Evolutionary conservation across 2,329 filamentous ascomycete genomes (phyloP), one percentile per base, ranked within the genome.

Genomic region (Pezicula neosporulosa): DNA sequence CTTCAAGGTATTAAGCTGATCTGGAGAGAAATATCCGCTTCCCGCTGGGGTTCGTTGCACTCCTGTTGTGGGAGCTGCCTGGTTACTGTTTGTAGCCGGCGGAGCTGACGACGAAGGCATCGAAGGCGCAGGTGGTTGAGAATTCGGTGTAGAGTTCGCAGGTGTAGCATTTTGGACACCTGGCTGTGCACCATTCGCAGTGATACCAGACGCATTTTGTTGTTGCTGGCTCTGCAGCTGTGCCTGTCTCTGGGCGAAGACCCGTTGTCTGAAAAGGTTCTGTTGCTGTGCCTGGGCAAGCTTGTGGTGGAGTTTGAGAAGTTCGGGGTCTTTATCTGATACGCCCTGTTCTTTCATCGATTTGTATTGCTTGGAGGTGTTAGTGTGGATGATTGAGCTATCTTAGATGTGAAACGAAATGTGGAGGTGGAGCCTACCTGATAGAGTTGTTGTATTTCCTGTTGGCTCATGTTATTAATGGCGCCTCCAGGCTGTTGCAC

Each of bases 301-400:
- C 54, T 95, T 84, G 55, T 87, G 83, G 49, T 90, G 86, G 30
- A 85, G 82, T 71, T 94, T 95, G 63, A 93, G 80, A 64, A 87
- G 92, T 68, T 97, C 92, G 43, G 93, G 93, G 64, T 97, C 91
- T 51, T 80, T 87, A 51, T 85, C 80, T 38, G 89, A 83, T 21
- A 95, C 86, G 60, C 92, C 92, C 63, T 86, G 80, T 50, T 89
- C 82, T 71, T 93, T 94, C 88, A 97, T 91, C 68, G 89, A 83
- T 66, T 89, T 87, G 59, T 89, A 94, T 80, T 90, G 91, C 92
- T 97, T 63, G 46, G 44, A 36, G 49, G 45, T 44, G 53, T 69
- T 77, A 66, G 54, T 42, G 54, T 48, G 28, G 30, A 19, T 47
- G 10, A 19, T 37, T n/a, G 44, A 18, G 30, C 12, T 44, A 56